Evolutionary conservation across 1,284 basidiomycete genomes (phyloP).

Genomic region (Lentinula novae-zelandiae): DNA sequence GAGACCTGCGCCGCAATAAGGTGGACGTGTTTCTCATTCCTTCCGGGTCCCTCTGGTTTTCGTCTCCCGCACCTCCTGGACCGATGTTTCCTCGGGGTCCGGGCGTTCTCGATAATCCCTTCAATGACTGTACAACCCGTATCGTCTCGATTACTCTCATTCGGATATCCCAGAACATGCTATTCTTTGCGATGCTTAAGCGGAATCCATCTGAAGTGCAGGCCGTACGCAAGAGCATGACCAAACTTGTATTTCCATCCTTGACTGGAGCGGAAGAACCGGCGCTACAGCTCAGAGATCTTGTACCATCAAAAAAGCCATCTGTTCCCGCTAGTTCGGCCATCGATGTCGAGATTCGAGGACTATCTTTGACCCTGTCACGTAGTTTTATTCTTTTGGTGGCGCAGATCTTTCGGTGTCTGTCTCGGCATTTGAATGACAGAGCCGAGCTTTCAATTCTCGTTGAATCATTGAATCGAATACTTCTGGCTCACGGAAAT

Average conservation of each 20-base stretch:
- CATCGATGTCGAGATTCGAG: conserved; percentile 26
- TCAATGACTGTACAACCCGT: conserved; percentile 41
- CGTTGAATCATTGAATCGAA: conserved; percentile 66
- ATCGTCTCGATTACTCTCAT: conserved; percentile 60
- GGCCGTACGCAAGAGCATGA: conserved; percentile 66
- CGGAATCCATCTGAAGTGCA: conserved; percentile 71
- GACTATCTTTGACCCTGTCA: conserved; percentile 57
- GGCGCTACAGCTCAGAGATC: conserved; percentile 40
- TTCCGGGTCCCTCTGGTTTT: conserved; percentile 65
- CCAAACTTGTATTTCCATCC: conserved; percentile 56
- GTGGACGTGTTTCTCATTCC: conserved; percentile 71
- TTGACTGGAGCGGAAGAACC: conserved; percentile 29
- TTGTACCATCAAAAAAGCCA: conserved; percentile 21
- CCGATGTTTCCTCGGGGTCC: conserved; percentile 57
- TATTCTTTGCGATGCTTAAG: conserved; percentile 64
- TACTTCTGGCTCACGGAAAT: conserved; percentile 62
- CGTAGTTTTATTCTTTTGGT: conserved; percentile 70
- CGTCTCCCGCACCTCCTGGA: conserved; percentile 44
- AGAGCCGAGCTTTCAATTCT: conserved; percentile 67
- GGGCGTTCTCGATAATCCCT: conserved; percentile 36
- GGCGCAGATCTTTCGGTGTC: conserved; percentile 67
- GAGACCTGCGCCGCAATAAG: conserved; percentile 73
- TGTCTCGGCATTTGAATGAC: conserved; percentile 77
- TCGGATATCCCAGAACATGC: conserved; percentile 68
- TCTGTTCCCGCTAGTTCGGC: neutral